Conservation (phyloP, 768 basidiomycete species). For the Filobasidium floriforme region DNA sequence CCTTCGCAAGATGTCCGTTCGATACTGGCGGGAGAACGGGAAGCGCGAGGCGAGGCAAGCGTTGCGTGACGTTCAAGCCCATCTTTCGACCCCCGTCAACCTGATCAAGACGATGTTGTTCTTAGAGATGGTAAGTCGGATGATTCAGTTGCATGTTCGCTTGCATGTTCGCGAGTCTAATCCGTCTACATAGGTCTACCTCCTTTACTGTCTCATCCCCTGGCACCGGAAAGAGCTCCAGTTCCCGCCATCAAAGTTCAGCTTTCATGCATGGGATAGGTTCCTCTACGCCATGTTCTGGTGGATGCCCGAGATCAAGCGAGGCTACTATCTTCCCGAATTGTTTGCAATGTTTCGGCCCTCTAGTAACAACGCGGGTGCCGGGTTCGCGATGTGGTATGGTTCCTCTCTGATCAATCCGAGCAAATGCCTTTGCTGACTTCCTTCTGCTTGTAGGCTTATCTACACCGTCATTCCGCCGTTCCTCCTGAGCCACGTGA, state of each 20-base stretch:
- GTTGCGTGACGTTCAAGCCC: not conserved
- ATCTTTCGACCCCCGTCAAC: not conserved
- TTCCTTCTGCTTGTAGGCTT: slow-evolving; percentile 25
- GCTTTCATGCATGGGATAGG: slow-evolving; percentile 21
- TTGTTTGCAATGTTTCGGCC: slow-evolving; percentile 16
- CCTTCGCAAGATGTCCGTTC: not conserved
- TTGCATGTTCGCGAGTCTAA: no score
- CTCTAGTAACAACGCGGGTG: slow-evolving; percentile 24
- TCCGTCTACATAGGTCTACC: slow-evolving; percentile 27
- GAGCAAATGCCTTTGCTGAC: not conserved
- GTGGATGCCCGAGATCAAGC: slow-evolving; percentile 33
- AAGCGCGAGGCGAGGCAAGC: slow-evolving; percentile 11
- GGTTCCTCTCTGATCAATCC: not conserved
- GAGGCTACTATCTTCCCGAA: slow-evolving; percentile 33
- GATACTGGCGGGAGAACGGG: slow-evolving; percentile 13
- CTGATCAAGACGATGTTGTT: not conserved
- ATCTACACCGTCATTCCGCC: slow-evolving; percentile 40
- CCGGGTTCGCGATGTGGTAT: slow-evolving; percentile 36
- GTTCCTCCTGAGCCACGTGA: slow-evolving; percentile 31
- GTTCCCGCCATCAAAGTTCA: slow-evolving; percentile 22
- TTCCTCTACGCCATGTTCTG: slow-evolving; percentile 32
- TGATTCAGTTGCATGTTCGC: no score
- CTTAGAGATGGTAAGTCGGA: not conserved
- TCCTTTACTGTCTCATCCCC: slow-evolving; percentile 34
- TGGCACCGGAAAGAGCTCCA: slow-evolving; percentile 33